Base-by-base conservation (phyloP, 2,329 filamentous ascomycete genomes). In the Aspergillus spinulosporus region DNA sequence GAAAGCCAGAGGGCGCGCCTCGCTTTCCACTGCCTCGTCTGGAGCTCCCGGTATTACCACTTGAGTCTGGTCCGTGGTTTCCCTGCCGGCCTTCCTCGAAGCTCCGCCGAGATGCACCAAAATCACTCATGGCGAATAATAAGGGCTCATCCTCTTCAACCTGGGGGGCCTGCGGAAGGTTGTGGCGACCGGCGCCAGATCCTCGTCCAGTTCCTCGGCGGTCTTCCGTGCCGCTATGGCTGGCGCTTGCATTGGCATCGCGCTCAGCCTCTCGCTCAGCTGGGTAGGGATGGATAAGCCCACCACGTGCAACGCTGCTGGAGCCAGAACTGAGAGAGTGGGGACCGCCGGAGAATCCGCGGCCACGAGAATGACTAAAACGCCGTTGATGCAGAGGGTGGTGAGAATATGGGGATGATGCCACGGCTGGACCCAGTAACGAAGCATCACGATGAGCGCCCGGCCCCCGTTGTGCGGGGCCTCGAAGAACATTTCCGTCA, bases 101-200 rank as follows among this genome's bases (percentile, higher is more conserved):
- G 54, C 75, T 77, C 50, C 75, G 71, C 39, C 75, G 68, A 6
- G 74, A 73, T 39, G 65, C 71, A 6, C 74, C 73, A 52, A 78
- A 76, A 52, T 78, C 76, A 55, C 75, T 78, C 75, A 78, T 78
- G 36, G 75, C 73, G 60, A 78, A 78, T 3, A 78, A 64, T 5
- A 78, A 62, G 8, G 75, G 75, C 54, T 78, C 76, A n/a, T 78
- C 76, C 31, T 78, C 76, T 44, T 78, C 75, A 12, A 68, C 62
- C 37, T 62, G 59, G 12, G 62, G 58, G 5, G 65, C 50, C 40
- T 71, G 70, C 2, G 66, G 62, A 36, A 68, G 64, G 9, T 65
- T 62, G 6, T 67, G 62, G 28, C 74, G 72, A 46, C 65, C 67
- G 31, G 68, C 66, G 49, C 69, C 68, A 12, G 71, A 68, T 29